These are phyloP conservation scores for Camellia granthamiana DNA, from an alignment of 148 eudicot species.

Conservation along the genomic window DNA sequence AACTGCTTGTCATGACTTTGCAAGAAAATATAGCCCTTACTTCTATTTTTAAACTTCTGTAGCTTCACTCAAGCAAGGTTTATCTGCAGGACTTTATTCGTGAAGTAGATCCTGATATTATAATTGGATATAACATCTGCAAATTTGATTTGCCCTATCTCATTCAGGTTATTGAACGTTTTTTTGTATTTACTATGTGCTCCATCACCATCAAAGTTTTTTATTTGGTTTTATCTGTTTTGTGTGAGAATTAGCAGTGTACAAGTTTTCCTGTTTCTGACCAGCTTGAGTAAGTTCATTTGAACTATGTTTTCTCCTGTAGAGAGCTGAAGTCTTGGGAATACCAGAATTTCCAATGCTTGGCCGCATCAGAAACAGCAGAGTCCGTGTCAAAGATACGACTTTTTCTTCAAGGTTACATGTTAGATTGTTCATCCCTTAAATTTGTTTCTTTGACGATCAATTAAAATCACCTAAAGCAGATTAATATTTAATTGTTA, in stretches of 20 bases:
- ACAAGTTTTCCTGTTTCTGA: slow-evolving; percentile 1
- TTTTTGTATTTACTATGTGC: background rate
- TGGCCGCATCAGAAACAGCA: slow-evolving; percentile 86
- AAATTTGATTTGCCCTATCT: slow-evolving; percentile 98
- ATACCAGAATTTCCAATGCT: slow-evolving; percentile 88
- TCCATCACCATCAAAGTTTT: background rate
- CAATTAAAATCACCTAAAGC: background rate
- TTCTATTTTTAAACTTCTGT: slow-evolving; percentile 3
- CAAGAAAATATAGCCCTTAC: background rate
- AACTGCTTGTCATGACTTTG: background rate
- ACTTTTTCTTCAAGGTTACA: slow-evolving; percentile 89
- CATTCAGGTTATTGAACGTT: slow-evolving; percentile 58
- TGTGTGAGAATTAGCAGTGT: slow-evolving; percentile 1
- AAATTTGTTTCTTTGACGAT: slow-evolving; percentile 1
- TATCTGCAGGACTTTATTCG: slow-evolving; percentile 79
- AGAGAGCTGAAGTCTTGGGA: slow-evolving; percentile 84
- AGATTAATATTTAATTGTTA: background rate
- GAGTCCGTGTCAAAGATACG: slow-evolving; percentile 86
- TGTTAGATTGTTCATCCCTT: slow-evolving; percentile 5
- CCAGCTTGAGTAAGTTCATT: slow-evolving; percentile 15
- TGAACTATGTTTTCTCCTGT: slow-evolving; percentile 18
- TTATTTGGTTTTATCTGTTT: slow-evolving; percentile 11
- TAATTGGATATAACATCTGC: slow-evolving; percentile 99
- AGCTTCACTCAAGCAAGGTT: slow-evolving; percentile 14
- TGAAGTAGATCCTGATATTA: slow-evolving; percentile 93